phyloP scores from a whole-genome alignment of 441 rosid species.

The Sinapis alba region DNA sequence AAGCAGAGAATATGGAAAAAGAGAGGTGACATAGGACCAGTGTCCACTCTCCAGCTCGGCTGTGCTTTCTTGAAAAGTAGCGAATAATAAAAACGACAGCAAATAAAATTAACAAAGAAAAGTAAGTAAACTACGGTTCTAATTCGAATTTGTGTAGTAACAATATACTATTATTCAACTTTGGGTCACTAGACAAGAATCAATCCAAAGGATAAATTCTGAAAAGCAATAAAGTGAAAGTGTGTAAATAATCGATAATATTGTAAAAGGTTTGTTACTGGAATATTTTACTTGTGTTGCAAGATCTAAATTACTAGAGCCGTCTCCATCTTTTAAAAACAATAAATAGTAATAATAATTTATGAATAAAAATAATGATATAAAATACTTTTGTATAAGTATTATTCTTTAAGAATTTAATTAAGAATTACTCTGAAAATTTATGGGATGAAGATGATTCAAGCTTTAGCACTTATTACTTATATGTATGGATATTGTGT shows the following conservation, averaged over 20 bases:
- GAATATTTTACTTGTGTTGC: background rate
- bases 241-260: background rate
- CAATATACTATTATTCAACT: background rate
- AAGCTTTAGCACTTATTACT: background rate
- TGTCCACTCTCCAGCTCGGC: constrained; percentile 17
- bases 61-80: constrained; percentile 27
- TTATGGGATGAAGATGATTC: background rate
- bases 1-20: constrained; percentile 20
- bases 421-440: background rate
- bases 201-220: constrained; percentile 23
- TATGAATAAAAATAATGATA: background rate
- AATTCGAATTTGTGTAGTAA: constrained; percentile 1
- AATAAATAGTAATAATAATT: background rate
- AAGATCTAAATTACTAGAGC: background rate
- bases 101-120: background rate
- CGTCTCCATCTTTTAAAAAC: background rate
- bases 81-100: constrained; percentile 22
- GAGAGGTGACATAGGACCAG: constrained; percentile 12
- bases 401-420: background rate
- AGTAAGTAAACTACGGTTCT: background rate
- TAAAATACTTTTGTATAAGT: background rate
- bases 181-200: constrained; percentile 23
- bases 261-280: background rate
- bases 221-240: constrained; percentile 12
- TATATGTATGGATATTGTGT: background rate